Evolutionary conservation across 257 asterid genomes (phyloP).

Genomic region (Mitragyna speciosa): DNA sequence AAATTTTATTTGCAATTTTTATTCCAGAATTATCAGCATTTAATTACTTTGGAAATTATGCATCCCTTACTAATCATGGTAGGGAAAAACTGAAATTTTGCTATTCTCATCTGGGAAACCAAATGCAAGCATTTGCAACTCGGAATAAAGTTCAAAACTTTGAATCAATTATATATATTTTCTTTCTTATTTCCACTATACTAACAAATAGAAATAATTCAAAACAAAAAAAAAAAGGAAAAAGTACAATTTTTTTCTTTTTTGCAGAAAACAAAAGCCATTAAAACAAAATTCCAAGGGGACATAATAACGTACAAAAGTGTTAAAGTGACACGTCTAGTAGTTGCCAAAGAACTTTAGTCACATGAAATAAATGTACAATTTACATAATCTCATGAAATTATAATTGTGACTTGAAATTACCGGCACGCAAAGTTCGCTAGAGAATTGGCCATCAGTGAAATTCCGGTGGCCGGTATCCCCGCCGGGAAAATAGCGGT

Average conservation of each 20-base stretch:
- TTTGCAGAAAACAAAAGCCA: conserved; percentile 35
- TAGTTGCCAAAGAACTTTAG: neutral
- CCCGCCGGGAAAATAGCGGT: conserved; percentile 31
- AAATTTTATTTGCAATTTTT: neutral
- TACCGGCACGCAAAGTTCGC: conserved; percentile 84
- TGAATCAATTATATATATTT: neutral
- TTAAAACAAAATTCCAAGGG: conserved; percentile 19
- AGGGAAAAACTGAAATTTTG: neutral
- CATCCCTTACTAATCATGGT: neutral
- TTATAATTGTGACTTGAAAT: neutral
- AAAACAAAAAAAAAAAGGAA: neutral
- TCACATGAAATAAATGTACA: neutral
- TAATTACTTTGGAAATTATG: neutral
- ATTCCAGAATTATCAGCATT: neutral
- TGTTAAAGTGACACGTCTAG: conserved; percentile 29
- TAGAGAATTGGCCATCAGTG: conserved; percentile 45
- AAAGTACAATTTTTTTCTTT: conserved; percentile 26
- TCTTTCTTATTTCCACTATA: neutral
- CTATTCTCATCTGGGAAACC: neutral
- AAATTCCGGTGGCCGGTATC: conserved; percentile 34
- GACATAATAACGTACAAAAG: conserved; percentile 30
- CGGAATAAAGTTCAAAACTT: conserved; percentile 13
- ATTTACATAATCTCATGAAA: neutral
- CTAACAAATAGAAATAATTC: conserved; percentile 11
- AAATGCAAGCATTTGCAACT: neutral